These are phyloP conservation scores for Elasticomyces elasticus DNA, from an alignment of 495 filamentous ascomycete species.

Conservation along the genomic window DNA sequence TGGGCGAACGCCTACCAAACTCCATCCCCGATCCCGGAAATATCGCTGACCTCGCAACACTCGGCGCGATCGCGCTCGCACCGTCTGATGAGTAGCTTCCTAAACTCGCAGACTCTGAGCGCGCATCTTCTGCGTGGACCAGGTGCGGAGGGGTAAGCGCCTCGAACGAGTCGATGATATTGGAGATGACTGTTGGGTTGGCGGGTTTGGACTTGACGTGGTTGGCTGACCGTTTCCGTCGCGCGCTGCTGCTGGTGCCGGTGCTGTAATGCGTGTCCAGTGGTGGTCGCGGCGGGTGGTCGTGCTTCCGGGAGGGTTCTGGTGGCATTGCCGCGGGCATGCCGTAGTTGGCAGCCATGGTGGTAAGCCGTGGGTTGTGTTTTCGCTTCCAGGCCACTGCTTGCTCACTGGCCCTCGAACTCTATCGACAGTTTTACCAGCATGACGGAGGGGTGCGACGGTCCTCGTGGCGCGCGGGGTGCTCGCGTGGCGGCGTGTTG, in stretches of 20 bases:
- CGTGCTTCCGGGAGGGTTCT: background rate
- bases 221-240: conserved; percentile 29
- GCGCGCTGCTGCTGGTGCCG: background rate
- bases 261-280: background rate
- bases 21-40: conserved; percentile 56
- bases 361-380: background rate
- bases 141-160: conserved; percentile 26
- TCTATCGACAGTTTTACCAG: background rate
- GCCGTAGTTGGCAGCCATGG: background rate
- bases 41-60: background rate
- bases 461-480: background rate
- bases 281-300: background rate
- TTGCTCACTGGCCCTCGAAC: background rate
- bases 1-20: conserved; percentile 41
- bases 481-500: background rate
- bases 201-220: conserved; percentile 47
- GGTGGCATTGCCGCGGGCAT: background rate
- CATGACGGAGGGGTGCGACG: background rate
- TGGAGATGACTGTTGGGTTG: conserved; percentile 88
- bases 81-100: conserved; percentile 3
- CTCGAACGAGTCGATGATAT: conserved; percentile 82
- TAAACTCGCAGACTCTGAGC: conserved; percentile 2
- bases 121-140: background rate
- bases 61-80: background rate
- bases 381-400: too few relatives aligned